A percentile compares a stretch with the other conserved stretches of the same genome.
These are phyloP conservation scores for Neonothopanus nambi DNA, from an alignment of 1,284 basidiomycete genomes.

Conservation along the genomic window DNA sequence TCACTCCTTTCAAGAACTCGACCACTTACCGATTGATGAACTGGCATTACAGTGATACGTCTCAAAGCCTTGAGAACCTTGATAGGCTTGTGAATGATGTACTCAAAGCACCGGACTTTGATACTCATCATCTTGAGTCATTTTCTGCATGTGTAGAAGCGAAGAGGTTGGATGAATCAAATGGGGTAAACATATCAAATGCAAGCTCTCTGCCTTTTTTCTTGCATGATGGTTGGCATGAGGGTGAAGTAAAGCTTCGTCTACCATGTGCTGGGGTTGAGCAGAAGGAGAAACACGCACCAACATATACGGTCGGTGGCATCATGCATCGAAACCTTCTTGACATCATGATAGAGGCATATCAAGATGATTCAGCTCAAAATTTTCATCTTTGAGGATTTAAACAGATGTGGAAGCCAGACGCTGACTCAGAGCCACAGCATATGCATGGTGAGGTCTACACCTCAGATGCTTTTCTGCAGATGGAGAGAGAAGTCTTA, in stretches of 20 bases:
- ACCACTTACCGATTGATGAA: neutral
- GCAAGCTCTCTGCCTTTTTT: neutral
- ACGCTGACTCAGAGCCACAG: neutral
- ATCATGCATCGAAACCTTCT: conserved; percentile 19
- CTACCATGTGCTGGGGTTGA: neutral
- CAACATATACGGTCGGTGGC: neutral
- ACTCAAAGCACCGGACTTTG: neutral
- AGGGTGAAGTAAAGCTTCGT: neutral
- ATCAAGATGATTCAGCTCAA: conserved; percentile 19
- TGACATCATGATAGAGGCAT: conserved; percentile 27
- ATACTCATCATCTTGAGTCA: neutral
- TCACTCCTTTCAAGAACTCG: neutral
- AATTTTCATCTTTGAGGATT: conserved; percentile 29
- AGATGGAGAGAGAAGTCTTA: no score
- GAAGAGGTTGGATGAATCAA: neutral
- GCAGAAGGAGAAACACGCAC: neutral
- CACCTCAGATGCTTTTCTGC: conserved; percentile 27
- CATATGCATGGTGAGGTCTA: conserved; percentile 32
- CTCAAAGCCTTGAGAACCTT: neutral
- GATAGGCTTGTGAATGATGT: neutral
- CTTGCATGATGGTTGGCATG: neutral
- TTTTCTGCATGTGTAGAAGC: neutral
- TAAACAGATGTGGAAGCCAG: conserved; percentile 25
- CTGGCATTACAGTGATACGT: neutral
- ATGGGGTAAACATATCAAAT: neutral